Percentiles rank a stretch among this genome's conserved stretches.
phyloP scores from a whole-genome alignment of 768 basidiomycete species.

The Paxillus ammoniavirescens region DNA sequence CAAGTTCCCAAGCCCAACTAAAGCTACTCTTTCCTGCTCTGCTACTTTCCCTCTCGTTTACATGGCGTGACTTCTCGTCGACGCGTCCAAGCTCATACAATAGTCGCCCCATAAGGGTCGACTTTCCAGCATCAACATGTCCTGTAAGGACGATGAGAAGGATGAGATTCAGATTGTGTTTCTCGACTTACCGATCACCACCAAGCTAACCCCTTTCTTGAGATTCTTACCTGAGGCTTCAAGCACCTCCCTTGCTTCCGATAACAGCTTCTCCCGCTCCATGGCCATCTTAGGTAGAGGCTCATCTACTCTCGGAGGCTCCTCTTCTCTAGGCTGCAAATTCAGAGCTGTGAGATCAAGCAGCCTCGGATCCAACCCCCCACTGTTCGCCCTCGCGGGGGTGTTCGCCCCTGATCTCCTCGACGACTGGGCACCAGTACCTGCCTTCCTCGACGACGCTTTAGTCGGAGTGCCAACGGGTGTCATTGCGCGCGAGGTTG shows the following conservation, averaged over 20 bases:
- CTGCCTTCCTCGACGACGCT: slow-evolving; percentile 38
- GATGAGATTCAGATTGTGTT: neutral
- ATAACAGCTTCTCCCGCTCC: slow-evolving; percentile 78
- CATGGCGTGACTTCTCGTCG: slow-evolving; percentile 78
- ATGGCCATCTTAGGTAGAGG: slow-evolving; percentile 63
- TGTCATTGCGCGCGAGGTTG: slow-evolving; percentile 47
- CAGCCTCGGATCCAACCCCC: slow-evolving; percentile 50
- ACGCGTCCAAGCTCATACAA: slow-evolving; percentile 89
- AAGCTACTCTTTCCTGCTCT: slow-evolving; percentile 94
- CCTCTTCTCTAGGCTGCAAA: slow-evolving; percentile 49
- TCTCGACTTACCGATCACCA: slow-evolving; percentile 76
- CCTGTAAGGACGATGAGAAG: slow-evolving; percentile 46
- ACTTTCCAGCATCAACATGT: slow-evolving; percentile 98
- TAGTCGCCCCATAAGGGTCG: slow-evolving; percentile 93
- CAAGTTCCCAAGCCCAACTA: slow-evolving; percentile 97
- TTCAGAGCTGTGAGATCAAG: slow-evolving; percentile 78
- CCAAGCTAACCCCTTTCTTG: slow-evolving; percentile 77
- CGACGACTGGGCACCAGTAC: slow-evolving; percentile 26
- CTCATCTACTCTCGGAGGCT: slow-evolving; percentile 36
- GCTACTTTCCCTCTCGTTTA: slow-evolving; percentile 86
- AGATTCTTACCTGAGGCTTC: slow-evolving; percentile 45
- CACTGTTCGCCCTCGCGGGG: slow-evolving; percentile 33
- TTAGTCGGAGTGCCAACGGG: slow-evolving; percentile 40
- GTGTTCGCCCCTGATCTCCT: slow-evolving; percentile 43
- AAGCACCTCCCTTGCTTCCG: slow-evolving; percentile 64